A percentile compares a stretch with the other conserved stretches of the same genome.
These are phyloP conservation scores for Epichloe baconii DNA, from an alignment of 2,329 filamentous ascomycete genomes.

Conservation along the genomic window DNA sequence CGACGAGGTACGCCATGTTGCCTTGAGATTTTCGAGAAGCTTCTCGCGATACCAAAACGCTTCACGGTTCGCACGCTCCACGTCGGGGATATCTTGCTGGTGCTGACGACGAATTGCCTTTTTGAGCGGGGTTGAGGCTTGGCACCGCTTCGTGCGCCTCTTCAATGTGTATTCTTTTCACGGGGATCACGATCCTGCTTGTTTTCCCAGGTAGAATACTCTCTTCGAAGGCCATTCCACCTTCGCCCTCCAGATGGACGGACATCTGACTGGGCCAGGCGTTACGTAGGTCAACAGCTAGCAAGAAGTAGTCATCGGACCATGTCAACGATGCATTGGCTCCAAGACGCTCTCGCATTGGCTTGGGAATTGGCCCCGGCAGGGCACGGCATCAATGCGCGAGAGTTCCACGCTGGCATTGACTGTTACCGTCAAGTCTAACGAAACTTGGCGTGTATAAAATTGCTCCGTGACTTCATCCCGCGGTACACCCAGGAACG, in stretches of 20 bases:
- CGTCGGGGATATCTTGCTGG: constrained; percentile 63
- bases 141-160: constrained; percentile 69
- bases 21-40: constrained; percentile 57
- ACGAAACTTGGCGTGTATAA: constrained; percentile 69
- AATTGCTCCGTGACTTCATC: constrained; percentile 59
- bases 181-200: constrained; percentile 60
- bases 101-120: constrained; percentile 84
- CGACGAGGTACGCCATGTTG: constrained; percentile 52
- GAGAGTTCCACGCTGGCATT: constrained; percentile 80
- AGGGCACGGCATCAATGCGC: constrained; percentile 70
- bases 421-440: constrained; percentile 77
- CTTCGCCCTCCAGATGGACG: constrained; percentile 45
- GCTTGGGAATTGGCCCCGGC: constrained; percentile 48
- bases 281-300: constrained; percentile 77
- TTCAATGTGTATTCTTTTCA: constrained; percentile 63
- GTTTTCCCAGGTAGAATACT: constrained; percentile 54
- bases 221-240: constrained; percentile 37
- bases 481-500: constrained; percentile 58
- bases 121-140: constrained; percentile 64
- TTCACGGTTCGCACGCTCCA: constrained; percentile 65
- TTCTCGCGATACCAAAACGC: constrained; percentile 86
- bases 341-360: constrained; percentile 40
- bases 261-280: constrained; percentile 73
- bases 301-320: constrained; percentile 55
- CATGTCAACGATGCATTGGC: constrained; percentile 23